Evolutionary conservation across 495 filamentous ascomycete species (phyloP).

Genomic region (Oleoguttula mirabilis): DNA sequence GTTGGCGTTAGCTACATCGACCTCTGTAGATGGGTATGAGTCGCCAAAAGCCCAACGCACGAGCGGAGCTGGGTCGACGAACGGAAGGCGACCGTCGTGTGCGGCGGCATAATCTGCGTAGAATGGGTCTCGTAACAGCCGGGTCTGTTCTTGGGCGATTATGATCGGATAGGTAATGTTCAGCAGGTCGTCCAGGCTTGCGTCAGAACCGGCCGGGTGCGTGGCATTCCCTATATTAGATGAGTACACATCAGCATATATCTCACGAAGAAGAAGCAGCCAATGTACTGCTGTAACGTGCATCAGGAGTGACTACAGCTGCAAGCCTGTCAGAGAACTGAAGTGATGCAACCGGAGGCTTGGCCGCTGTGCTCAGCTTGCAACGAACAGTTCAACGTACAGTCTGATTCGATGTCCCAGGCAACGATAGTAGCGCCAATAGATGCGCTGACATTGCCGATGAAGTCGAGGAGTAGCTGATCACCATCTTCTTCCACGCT

Average conservation of each 20-base stretch:
- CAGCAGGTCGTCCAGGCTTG: conserved; percentile 12
- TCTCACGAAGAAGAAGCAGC: too few species aligned
- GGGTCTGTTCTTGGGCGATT: conserved; percentile 20
- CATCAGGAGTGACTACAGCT: too few species aligned
- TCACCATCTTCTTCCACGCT: conserved; percentile 15
- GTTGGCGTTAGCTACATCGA: conserved; percentile 33
- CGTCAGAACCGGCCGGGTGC: conserved; percentile 11
- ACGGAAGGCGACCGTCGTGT: conserved; percentile 28
- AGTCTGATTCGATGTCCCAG: conserved; percentile 21
- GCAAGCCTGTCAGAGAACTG: too few species aligned
- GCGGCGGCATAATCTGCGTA: conserved; percentile 29
- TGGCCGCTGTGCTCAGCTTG: too few species aligned
- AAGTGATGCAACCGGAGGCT: too few species aligned
- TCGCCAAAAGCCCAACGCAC: conserved; percentile 46
- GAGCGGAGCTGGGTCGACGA: conserved; percentile 35
- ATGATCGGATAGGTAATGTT: conserved; percentile 10
- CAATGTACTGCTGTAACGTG: too few species aligned
- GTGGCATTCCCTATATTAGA: too few species aligned
- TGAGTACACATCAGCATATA: too few species aligned
- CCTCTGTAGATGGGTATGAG: conserved; percentile 25
- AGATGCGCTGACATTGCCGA: conserved; percentile 21
- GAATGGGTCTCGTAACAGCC: conserved; percentile 29
- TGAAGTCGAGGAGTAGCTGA: conserved; percentile 23
- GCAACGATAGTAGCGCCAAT: conserved; percentile 18
- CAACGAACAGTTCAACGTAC: too few species aligned